Evolutionary conservation across 148 eudicot species (phyloP), one percentile per base, ranked within the genome.

Genomic region (Linanthus parryae): DNA sequence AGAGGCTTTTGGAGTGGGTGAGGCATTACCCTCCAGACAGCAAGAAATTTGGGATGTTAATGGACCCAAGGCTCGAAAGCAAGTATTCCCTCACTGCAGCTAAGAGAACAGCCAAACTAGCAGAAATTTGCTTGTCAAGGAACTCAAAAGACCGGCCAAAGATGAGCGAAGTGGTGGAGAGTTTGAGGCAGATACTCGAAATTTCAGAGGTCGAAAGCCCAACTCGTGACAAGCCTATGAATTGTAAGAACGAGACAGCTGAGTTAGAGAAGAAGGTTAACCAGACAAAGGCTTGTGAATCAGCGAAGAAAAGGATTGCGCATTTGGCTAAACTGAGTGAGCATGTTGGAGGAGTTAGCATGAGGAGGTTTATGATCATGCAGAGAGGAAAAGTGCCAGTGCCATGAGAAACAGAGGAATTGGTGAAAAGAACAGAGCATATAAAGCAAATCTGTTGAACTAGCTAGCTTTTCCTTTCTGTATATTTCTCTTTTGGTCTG

Each of bases 101-200:
- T 34, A 68, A 82, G 30, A 69, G 44, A 52, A 69, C 84, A 19
- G 90, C 90, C 24, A 84, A 73, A 50, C 47, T 88, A 44, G 97
- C 97, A 0, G 82, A 88, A 5, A 64, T 39, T 42, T 88, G 97
- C 63, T 48, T 84, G 36, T 49, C 61, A 27, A 84, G 69, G 66
- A 75, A 49, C n/a, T 63, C 78, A 12, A 84, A 69, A 65, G 90
- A 84, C 17, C 50, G 97, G 21, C 97, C 97, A 1, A 69, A 52
- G 62, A 88, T 88, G 97, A 84, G 94, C 37, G 58, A 62, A 52
- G 86, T 88, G 44, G 94, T 84, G 21, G 82, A 81, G 56, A 54
- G 55, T 35, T 53, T 88, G 52, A 79, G 69, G 66, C 68, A 71
- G 44, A 75, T 82, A 40, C 58, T 68, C 9, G 51, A 44, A 18